phyloP scores from a whole-genome alignment of 352 stramenopile genomes.

The Albugo laibachii region DNA sequence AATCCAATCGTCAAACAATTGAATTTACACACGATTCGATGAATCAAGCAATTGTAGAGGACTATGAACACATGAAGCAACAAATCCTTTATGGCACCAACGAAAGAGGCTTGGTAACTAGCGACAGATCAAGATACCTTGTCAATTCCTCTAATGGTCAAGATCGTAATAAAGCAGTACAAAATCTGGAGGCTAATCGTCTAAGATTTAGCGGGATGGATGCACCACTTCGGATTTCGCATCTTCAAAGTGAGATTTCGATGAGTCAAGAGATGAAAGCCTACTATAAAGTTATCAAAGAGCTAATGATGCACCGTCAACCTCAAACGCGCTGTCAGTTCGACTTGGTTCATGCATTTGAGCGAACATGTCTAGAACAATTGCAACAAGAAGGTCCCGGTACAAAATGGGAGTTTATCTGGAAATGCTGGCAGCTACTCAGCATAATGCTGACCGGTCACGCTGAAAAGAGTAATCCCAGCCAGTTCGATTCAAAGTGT shows the following conservation, averaged over 20 bases:
- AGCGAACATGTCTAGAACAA: slow-evolving; percentile 25
- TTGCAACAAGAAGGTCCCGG: slow-evolving; percentile 31
- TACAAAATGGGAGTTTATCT: slow-evolving; percentile 48
- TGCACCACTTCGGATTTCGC: slow-evolving; percentile 33
- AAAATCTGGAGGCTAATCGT: too few relatives aligned
- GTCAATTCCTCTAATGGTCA: slow-evolving; percentile 8
- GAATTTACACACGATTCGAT: slow-evolving; percentile 64
- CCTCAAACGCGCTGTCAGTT: slow-evolving; percentile 53
- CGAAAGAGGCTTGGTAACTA: slow-evolving; percentile 29
- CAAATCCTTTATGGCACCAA: slow-evolving; percentile 44
- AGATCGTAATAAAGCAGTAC: background rate
- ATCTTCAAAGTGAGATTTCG: slow-evolving; percentile 29
- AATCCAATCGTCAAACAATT: slow-evolving; percentile 61
- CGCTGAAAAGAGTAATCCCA: background rate
- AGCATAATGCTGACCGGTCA: slow-evolving; percentile 21
- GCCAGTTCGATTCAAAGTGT: background rate
- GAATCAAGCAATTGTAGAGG: slow-evolving; percentile 74
- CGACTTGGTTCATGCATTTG: slow-evolving; percentile 33
- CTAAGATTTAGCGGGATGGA: background rate
- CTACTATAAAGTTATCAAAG: slow-evolving; percentile 46
- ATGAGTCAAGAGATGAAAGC: slow-evolving; percentile 75
- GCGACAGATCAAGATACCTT: slow-evolving; percentile 17
- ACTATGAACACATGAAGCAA: slow-evolving; percentile 64
- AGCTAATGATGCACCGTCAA: slow-evolving; percentile 47
- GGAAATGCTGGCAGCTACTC: slow-evolving; percentile 72